Conservation (phyloP, 768 basidiomycete species). For the Rhodotorula babjevae region DNA sequence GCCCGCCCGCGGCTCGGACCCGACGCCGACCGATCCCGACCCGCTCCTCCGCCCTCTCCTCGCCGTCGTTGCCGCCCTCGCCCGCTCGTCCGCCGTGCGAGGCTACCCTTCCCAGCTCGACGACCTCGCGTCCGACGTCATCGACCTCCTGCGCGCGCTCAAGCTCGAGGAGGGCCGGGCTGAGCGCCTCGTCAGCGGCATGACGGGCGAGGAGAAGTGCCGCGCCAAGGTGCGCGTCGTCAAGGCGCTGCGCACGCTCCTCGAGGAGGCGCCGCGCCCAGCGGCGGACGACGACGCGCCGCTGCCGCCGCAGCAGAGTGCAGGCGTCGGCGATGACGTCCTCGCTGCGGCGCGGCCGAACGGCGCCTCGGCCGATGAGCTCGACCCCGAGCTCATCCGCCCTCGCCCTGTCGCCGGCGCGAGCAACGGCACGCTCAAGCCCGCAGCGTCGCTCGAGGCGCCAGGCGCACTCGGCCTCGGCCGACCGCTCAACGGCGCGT, state of each 20-base stretch:
- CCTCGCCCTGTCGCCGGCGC: not conserved
- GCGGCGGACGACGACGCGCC: not conserved
- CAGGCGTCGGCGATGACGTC: not conserved
- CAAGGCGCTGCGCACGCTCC: conserved; percentile 12
- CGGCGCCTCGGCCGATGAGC: not conserved
- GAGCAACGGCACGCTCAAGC: not conserved
- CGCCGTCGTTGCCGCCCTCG: conserved; percentile 7
- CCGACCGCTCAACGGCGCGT: not conserved
- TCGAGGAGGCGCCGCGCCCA: conserved; percentile 16
- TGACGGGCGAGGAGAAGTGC: conserved; percentile 4
- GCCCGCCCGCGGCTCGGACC: not conserved
- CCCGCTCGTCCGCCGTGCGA: not conserved
- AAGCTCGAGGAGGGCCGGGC: not conserved
- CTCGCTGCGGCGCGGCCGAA: not conserved
- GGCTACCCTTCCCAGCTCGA: conserved; percentile 27
- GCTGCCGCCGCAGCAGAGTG: too few relatives aligned
- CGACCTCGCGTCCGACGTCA: conserved; percentile 12
- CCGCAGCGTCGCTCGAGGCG: not conserved
- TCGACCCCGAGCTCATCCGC: not conserved
- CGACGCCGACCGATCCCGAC: not conserved
- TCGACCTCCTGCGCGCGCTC: conserved; percentile 9
- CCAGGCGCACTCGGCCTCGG: not conserved
- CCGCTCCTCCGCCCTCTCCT: conserved; percentile 10
- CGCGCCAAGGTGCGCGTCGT: conserved; percentile 9
- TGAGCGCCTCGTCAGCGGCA: not conserved